Evolutionary conservation across 2,329 filamentous ascomycete species (phyloP).

Genomic region (Aureobasidium sp.): DNA sequence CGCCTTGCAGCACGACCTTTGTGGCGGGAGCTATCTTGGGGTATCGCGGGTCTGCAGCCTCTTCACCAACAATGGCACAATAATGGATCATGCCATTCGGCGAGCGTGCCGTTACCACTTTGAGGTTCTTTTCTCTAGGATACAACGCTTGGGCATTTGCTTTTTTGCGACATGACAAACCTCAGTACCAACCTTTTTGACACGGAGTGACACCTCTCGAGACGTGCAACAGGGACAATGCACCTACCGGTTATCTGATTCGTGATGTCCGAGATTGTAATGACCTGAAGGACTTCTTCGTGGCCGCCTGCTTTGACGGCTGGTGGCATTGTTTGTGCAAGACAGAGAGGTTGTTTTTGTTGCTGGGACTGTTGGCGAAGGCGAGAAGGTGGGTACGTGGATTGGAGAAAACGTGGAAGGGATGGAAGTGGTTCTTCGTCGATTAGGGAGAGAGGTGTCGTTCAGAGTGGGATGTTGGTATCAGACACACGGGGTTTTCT

Average conservation of each 20-base stretch:
- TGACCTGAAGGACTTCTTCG: conserved; percentile 2
- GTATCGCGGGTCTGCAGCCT: conserved; percentile 15
- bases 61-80: conserved; percentile 14
- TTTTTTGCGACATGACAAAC: neutral
- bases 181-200: neutral
- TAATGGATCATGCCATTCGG: conserved; percentile 15
- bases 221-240: neutral
- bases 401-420: neutral
- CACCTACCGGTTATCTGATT: conserved; percentile 16
- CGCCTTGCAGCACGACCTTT: conserved; percentile 18
- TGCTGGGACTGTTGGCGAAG: neutral
- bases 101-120: conserved; percentile 17
- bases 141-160: conserved; percentile 20
- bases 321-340: neutral
- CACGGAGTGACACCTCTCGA: no score
- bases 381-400: neutral
- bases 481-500: neutral
- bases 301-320: neutral
- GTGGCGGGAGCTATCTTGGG: conserved; percentile 15
- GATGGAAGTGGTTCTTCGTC: no score
- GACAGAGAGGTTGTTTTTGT: neutral
- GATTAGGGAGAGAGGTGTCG: neutral
- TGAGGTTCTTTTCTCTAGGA: conserved; percentile 16
- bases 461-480: neutral
- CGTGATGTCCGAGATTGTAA: conserved; percentile 12